Evolutionary conservation across 2,329 filamentous ascomycete genomes (phyloP).

Genomic region (Diaporthe sp.): DNA sequence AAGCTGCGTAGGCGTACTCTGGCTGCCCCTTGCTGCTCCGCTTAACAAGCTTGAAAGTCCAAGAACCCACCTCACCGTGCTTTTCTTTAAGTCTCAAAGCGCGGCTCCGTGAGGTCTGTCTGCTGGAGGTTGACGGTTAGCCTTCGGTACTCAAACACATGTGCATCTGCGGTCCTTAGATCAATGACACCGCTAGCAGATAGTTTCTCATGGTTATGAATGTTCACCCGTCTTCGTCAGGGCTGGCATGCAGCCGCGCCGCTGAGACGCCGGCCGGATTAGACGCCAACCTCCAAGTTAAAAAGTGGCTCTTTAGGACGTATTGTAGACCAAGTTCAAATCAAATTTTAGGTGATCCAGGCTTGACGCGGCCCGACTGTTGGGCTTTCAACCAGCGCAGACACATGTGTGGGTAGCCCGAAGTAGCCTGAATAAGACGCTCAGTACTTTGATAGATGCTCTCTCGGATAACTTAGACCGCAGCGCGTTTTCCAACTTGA

Average conservation of each 20-base stretch:
- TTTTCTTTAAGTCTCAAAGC: neutral
- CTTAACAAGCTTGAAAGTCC: too few relatives aligned
- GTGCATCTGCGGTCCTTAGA: neutral
- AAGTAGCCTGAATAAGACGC: neutral
- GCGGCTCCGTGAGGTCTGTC: neutral
- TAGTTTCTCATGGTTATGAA: neutral
- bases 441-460: neutral
- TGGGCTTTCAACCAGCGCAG: neutral
- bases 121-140: neutral
- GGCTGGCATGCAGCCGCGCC: neutral
- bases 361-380: neutral
- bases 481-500: neutral
- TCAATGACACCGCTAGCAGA: neutral
- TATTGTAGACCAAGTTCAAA: neutral
- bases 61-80: neutral
- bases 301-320: neutral
- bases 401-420: neutral
- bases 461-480: neutral
- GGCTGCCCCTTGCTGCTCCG: neutral
- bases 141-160: neutral
- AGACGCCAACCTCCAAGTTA: neutral
- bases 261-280: neutral
- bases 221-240: neutral
- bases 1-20: neutral
- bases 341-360: neutral